These are phyloP conservation scores for Carpinus viminea DNA, from an alignment of 306 rosid species.

Conservation along the genomic window DNA sequence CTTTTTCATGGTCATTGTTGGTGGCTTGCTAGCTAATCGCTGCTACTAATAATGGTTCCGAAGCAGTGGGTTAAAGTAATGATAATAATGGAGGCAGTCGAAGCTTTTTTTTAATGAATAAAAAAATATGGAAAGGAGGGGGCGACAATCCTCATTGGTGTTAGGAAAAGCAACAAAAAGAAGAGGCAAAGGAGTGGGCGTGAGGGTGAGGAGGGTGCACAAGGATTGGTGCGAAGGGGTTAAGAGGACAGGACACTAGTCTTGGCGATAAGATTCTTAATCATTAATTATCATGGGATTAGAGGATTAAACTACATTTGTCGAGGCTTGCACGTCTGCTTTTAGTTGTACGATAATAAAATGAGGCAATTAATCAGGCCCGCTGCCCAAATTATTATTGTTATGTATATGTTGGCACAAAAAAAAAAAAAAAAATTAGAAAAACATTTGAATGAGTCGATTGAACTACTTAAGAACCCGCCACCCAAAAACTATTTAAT, in stretches of 20 bases:
- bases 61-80: background rate
- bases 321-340: slow-evolving; percentile 24
- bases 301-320: background rate
- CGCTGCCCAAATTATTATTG: too few relatives aligned
- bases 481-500: too few relatives aligned
- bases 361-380: background rate
- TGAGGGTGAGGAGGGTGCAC: slow-evolving; percentile 8
- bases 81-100: slow-evolving; percentile 17
- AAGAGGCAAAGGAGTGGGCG: slow-evolving; percentile 8
- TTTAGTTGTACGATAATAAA: background rate
- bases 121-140: background rate
- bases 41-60: too few relatives aligned
- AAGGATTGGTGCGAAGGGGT: background rate
- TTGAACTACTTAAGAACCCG: background rate
- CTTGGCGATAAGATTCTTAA: slow-evolving; percentile 6
- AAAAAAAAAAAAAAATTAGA: too few relatives aligned
- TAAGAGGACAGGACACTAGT: slow-evolving; percentile 16
- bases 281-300: slow-evolving; percentile 22
- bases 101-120: background rate
- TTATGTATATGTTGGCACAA: too few relatives aligned
- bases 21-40: too few relatives aligned
- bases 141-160: slow-evolving; percentile 30
- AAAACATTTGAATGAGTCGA: background rate
- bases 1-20: too few relatives aligned
- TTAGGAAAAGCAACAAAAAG: slow-evolving; percentile 3